Conservation (phyloP, 2,329 filamentous ascomycete genomes). For the Alternaria postmessia region DNA sequence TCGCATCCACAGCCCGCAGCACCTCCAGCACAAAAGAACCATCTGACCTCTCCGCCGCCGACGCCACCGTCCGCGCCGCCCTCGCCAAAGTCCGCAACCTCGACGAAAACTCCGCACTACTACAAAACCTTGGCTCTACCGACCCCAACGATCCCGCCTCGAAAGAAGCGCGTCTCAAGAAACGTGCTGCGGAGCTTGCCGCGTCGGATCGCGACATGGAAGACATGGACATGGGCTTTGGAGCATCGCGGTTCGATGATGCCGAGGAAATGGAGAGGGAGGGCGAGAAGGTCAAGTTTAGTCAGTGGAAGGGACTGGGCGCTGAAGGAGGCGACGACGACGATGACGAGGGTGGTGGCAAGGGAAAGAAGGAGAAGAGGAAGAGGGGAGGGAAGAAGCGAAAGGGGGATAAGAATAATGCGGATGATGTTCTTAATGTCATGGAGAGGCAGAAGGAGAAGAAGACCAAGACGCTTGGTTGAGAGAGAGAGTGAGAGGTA, state of each 20-base stretch:
- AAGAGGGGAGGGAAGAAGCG: constrained; percentile 78
- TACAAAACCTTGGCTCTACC: constrained; percentile 48
- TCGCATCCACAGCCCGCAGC: constrained; percentile 21
- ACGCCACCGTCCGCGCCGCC: constrained; percentile 82
- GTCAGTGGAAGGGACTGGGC: constrained; percentile 66
- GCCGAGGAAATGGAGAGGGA: constrained; percentile 79
- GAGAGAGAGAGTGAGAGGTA: neutral
- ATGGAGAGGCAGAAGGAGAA: constrained; percentile 67
- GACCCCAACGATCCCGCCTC: constrained; percentile 51
- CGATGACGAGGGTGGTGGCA: constrained; percentile 55
- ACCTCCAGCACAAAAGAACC: constrained; percentile 36
- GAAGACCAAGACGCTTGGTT: constrained; percentile 31
- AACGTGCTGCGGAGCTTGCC: constrained; percentile 71
- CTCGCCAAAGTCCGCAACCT: constrained; percentile 76
- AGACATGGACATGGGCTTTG: constrained; percentile 95
- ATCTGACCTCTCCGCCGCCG: constrained; percentile 59
- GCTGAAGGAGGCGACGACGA: constrained; percentile 62
- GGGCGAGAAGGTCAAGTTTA: constrained; percentile 69
- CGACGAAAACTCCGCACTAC: constrained; percentile 56
- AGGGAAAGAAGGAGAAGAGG: constrained; percentile 66
- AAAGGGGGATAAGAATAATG: constrained; percentile 81
- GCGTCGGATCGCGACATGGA: constrained; percentile 80
- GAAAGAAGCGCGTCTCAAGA: constrained; percentile 72
- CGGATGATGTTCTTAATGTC: constrained; percentile 79
- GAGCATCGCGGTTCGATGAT: constrained; percentile 84